A percentile compares a stretch with the other conserved stretches of the same genome.
These are phyloP conservation scores for Pichia rugopelliculosa DNA, from an alignment of 805 yeast species.

Conservation along the genomic window DNA sequence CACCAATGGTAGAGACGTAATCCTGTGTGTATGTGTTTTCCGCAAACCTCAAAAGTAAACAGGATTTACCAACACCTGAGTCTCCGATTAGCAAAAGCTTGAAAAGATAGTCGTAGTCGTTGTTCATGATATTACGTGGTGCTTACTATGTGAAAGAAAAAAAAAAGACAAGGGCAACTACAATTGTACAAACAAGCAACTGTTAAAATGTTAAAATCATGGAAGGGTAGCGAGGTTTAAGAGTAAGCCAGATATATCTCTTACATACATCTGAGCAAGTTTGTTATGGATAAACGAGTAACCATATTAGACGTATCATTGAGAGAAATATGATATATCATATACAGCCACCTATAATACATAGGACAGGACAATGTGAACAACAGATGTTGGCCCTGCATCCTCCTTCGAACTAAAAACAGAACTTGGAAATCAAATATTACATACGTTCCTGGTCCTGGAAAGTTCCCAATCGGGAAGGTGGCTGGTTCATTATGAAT, in stretches of 20 bases:
- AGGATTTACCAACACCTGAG: conserved; percentile 97
- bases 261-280: no score
- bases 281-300: no score
- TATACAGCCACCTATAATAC: background rate
- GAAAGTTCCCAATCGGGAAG: background rate
- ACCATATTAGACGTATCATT: no score
- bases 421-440: no score
- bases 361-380: no score
- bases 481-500: conserved; percentile 4
- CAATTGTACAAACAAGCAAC: background rate
- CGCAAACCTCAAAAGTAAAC: conserved; percentile 89
- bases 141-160: background rate
- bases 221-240: background rate
- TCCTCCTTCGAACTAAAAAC: no score
- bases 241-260: no score
- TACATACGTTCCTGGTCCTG: background rate
- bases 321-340: background rate
- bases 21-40: conserved; percentile 97
- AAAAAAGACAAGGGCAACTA: background rate
- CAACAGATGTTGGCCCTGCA: no score
- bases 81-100: conserved; percentile 94
- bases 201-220: background rate
- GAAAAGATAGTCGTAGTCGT: conserved; percentile 96
- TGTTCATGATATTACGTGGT: conserved; percentile 45
- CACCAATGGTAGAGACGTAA: conserved; percentile 96